Conservation (phyloP, 306 rosid genomes). For the Rosa chinensis region DNA sequence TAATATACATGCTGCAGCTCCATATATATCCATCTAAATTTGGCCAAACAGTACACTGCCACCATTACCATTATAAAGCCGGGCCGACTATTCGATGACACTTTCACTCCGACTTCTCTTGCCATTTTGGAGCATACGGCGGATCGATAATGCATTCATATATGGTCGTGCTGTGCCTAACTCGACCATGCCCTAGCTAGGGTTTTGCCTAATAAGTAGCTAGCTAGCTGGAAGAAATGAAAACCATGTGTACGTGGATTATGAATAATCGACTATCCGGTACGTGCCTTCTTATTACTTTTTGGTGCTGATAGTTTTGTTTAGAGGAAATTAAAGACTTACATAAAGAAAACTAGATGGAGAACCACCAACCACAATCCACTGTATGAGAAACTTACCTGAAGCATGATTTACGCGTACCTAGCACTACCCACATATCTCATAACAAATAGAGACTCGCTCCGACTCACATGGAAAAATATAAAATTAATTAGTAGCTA, state of each 20-base stretch:
- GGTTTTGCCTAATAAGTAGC: too few species aligned
- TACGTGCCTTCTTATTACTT: background rate
- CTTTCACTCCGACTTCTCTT: constrained; percentile 2
- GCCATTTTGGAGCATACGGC: constrained; percentile 34
- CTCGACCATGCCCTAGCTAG: background rate
- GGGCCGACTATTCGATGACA: background rate
- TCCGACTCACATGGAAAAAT: background rate
- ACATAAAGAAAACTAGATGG: background rate
- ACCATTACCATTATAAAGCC: background rate
- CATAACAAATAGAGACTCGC: background rate
- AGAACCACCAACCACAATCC: background rate
- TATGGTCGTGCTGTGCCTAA: background rate
- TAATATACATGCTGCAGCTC: background rate
- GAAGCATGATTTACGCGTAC: background rate
- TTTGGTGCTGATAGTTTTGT: too few species aligned
- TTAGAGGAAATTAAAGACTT: background rate
- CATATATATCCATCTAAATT: constrained; percentile 3
- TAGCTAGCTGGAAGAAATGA: background rate
- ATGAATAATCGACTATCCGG: background rate
- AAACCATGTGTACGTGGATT: background rate
- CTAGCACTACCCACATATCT: background rate
- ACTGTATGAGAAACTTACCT: background rate
- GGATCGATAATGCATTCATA: background rate
- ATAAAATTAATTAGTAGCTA: too few species aligned
- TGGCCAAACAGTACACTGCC: constrained; percentile 3